phyloP scores from a whole-genome alignment of 495 filamentous ascomycete species.

The Talaromyces ruber region DNA sequence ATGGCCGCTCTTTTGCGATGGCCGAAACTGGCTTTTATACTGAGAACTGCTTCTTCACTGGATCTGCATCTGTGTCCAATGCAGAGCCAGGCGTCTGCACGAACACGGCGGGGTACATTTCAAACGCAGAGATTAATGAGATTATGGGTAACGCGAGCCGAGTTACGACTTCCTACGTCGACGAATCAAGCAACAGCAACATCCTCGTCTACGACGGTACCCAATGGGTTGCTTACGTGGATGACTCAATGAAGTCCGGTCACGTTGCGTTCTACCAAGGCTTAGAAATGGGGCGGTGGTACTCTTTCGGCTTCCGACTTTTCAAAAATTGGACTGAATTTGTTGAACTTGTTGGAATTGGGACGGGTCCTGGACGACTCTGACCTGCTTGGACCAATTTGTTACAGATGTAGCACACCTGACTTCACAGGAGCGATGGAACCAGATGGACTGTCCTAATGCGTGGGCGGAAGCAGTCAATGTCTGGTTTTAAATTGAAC shows the following conservation, averaged over 20 bases:
- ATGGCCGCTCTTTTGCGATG: too few relatives aligned
- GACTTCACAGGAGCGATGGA: slow-evolving; percentile 12
- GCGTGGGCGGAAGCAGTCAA: slow-evolving; percentile 16
- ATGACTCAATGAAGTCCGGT: slow-evolving; percentile 12
- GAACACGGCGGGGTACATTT: slow-evolving; percentile 18
- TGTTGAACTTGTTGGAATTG: background rate
- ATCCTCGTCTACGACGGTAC: slow-evolving; percentile 27
- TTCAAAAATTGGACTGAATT: slow-evolving; percentile 3
- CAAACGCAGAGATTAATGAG: slow-evolving; percentile 11
- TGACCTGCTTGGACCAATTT: slow-evolving; percentile 10
- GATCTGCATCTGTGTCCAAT: too few relatives aligned
- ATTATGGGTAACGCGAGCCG: background rate
- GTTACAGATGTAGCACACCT: background rate
- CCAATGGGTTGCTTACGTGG: slow-evolving; percentile 34
- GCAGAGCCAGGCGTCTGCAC: slow-evolving; percentile 12
- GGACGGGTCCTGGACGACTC: slow-evolving; percentile 12
- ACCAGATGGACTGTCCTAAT: slow-evolving; percentile 10
- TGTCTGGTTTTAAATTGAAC: slow-evolving; percentile 5
- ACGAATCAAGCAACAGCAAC: slow-evolving; percentile 18
- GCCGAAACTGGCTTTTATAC: too few relatives aligned
- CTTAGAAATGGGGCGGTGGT: slow-evolving; percentile 21
- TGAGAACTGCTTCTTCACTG: too few relatives aligned
- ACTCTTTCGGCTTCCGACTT: slow-evolving; percentile 34
- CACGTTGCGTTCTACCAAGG: slow-evolving; percentile 11
- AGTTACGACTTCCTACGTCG: slow-evolving; percentile 7